Evolutionary conservation across 2,329 filamentous ascomycete genomes (phyloP).

Genomic region (Alternaria ventricosa): DNA sequence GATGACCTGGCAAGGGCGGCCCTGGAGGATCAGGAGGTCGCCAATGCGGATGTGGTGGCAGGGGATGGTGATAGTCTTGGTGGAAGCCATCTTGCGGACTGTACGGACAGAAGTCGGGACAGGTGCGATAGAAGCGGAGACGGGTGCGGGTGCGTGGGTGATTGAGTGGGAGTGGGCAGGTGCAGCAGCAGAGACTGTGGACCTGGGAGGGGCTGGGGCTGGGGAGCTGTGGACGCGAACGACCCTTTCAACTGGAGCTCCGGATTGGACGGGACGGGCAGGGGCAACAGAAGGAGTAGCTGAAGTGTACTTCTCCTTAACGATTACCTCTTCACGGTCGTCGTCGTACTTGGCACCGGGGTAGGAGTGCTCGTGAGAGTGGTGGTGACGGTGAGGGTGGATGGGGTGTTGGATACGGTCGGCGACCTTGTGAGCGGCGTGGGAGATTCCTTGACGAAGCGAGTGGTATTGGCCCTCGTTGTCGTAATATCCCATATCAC

Average conservation of each 20-base stretch:
- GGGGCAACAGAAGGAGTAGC: constrained; percentile 37
- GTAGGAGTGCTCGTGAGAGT: constrained; percentile 47
- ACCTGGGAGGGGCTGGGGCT: constrained; percentile 40
- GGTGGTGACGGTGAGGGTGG: constrained; percentile 62
- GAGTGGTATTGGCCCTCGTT: constrained; percentile 78
- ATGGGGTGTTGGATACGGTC: constrained; percentile 70
- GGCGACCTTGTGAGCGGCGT: constrained; percentile 58
- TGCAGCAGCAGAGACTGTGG: constrained; percentile 60
- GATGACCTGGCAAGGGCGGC: constrained; percentile 99
- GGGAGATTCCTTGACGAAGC: constrained; percentile 73
- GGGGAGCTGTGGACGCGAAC: constrained; percentile 50
- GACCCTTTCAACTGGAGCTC: constrained; percentile 43
- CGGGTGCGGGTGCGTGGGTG: background rate
- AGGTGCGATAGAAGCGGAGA: constrained; percentile 24
- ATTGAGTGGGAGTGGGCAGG: constrained; percentile 76
- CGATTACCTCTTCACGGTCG: constrained; percentile 55
- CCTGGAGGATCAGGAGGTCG: constrained; percentile 98
- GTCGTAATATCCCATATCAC: constrained; percentile 82
- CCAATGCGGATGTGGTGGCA: constrained; percentile 99
- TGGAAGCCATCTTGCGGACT: constrained; percentile 58
- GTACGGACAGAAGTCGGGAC: constrained; percentile 18
- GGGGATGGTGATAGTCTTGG: constrained; percentile 95
- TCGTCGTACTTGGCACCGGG: constrained; percentile 42
- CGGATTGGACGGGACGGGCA: constrained; percentile 47
- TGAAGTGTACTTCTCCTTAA: constrained; percentile 54